phyloP scores from a whole-genome alignment of 1,284 basidiomycete genomes.

The Schizophyllum commune region DNA sequence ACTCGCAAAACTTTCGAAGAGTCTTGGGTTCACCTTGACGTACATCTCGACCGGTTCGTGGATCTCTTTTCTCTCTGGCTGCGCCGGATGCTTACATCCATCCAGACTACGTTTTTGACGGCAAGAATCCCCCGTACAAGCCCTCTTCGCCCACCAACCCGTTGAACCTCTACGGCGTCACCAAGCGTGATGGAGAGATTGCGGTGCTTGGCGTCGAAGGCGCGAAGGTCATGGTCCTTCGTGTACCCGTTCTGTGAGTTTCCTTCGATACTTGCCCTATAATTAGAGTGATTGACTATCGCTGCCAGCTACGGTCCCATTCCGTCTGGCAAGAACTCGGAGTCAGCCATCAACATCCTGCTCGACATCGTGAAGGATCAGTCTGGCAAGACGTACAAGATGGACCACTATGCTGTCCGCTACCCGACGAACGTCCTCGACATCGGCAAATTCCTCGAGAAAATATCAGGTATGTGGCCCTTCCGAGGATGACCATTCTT shows the following conservation, averaged over 20 bases:
- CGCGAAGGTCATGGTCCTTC: constrained; percentile 53
- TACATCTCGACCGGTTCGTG: constrained; percentile 70
- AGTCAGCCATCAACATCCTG: constrained; percentile 74
- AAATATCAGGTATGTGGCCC: constrained; percentile 47
- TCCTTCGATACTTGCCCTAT: constrained; percentile 1
- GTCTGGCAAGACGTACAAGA: constrained; percentile 71
- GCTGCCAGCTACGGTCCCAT: constrained; percentile 67
- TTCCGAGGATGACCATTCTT: too few relatives aligned
- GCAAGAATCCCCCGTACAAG: constrained; percentile 71
- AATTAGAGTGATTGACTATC: not conserved
- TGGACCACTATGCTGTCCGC: constrained; percentile 82
- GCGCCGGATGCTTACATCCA: not conserved
- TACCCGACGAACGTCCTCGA: constrained; percentile 77
- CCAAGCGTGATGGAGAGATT: constrained; percentile 72
- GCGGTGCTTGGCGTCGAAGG: constrained; percentile 49
- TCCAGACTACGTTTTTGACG: constrained; percentile 81
- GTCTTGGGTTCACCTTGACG: constrained; percentile 51
- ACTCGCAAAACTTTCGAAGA: constrained; percentile 52
- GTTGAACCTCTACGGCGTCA: constrained; percentile 69
- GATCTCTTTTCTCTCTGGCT: not conserved
- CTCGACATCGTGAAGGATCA: constrained; percentile 73
- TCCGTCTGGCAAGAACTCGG: constrained; percentile 50
- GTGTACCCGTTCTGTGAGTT: constrained; percentile 74
- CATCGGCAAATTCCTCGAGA: constrained; percentile 67
- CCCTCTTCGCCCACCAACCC: constrained; percentile 64